phyloP scores from a whole-genome alignment of 495 filamentous ascomycete species.

The Penicillium steckii region DNA sequence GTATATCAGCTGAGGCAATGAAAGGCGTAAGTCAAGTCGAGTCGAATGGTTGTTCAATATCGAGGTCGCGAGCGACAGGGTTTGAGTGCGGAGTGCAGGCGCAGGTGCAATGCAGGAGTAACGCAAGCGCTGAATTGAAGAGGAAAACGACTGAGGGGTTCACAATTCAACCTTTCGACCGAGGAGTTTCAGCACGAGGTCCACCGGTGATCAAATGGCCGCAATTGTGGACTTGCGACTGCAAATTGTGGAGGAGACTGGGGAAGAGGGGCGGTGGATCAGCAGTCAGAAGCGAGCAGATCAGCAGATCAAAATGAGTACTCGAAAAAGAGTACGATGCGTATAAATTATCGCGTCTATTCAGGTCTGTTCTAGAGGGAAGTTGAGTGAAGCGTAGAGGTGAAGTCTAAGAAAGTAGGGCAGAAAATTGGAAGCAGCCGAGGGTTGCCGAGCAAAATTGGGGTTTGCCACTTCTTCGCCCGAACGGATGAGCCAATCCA shows the following conservation, averaged over 20 bases:
- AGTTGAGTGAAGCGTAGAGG: background rate
- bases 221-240: background rate
- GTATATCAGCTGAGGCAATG: no score
- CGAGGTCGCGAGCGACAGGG: background rate
- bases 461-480: background rate
- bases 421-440: background rate
- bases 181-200: no score
- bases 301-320: no score
- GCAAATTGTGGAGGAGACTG: background rate
- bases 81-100: background rate
- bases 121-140: no score
- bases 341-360: no score
- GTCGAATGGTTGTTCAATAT: background rate
- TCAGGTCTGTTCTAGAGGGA: no score
- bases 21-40: background rate
- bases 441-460: background rate
- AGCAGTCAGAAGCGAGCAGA: background rate
- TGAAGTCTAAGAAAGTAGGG: no score
- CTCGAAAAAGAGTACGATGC: no score
- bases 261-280: background rate
- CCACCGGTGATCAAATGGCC: background rate
- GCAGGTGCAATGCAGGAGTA: no score
- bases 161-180: no score
- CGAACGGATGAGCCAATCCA: no score
- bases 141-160: no score